Evolutionary conservation across 345 rosid species (phyloP).

Genomic region (Psidium friedrichsthalianum): DNA sequence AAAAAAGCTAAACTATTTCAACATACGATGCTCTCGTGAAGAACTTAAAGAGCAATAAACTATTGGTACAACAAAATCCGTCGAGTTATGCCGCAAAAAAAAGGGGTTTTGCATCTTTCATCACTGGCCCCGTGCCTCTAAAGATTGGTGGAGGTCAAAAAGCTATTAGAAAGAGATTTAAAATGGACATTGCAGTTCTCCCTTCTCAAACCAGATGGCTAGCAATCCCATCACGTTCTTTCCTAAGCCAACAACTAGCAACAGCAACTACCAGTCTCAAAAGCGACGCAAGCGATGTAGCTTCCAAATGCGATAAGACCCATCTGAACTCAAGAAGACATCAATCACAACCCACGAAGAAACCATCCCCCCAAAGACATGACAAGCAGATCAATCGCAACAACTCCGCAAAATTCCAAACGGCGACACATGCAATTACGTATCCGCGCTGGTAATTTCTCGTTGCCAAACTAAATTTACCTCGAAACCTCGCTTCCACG

Average conservation of each 20-base stretch:
- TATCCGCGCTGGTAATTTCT: background rate
- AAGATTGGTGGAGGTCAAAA: too few species aligned
- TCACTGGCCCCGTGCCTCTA: too few species aligned
- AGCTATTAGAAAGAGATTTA: too few species aligned
- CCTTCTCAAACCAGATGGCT: too few species aligned
- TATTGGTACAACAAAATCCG: background rate
- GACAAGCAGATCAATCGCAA: background rate
- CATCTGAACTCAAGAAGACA: background rate
- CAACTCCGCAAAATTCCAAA: background rate
- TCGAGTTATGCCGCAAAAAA: background rate
- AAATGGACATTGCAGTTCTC: too few species aligned
- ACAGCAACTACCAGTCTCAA: background rate
- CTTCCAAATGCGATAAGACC: background rate
- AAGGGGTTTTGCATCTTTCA: too few species aligned
- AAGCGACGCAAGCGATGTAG: background rate
- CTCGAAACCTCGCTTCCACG: constrained; percentile 22
- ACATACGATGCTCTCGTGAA: background rate
- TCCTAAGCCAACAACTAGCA: background rate
- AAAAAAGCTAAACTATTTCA: background rate
- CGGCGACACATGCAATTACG: rapidly evolving
- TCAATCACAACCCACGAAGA: background rate
- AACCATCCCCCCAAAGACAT: background rate
- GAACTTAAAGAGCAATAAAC: background rate
- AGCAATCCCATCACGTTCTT: background rate
- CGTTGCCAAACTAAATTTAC: constrained; percentile 5